Evolutionary conservation across 176 grass and related monocot genomes (phyloP), one percentile per base, ranked within the genome.

Genomic region (Melocanna baccifera): DNA sequence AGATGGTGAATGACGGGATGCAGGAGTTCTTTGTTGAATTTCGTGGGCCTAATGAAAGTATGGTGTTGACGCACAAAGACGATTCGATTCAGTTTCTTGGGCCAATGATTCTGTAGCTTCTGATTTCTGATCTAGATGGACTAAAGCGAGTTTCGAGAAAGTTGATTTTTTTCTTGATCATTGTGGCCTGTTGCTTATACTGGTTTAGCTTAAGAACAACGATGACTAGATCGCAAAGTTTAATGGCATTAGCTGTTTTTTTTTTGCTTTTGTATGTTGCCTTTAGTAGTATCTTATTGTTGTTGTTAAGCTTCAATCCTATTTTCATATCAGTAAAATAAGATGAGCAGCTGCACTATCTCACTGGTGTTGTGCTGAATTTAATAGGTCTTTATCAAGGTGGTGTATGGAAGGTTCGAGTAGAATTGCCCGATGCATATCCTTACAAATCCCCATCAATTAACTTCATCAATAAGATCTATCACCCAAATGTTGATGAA

Each of bases 1-100:
- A 97, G 92, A 94, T 93, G 91, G 69, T 94, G 47, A 94, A 94
- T 84, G 95, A 97, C 67, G 95, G 95, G 90, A 94, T 94, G 91
- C 95, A 93, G 77, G 95, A 97, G 46, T 97, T 97, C 90, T 93
- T 90, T 67, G 95, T 97, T n/a, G 82, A 93, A 41, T 97, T 97
- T 59, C 89, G 91, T 67, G 95, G 95, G 18, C 95, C 95, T 0
- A 79, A 83, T n/a, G 95, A 92, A 55, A 97, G 95, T 97, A 93
- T 63, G 78, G 72, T 64, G 42, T 46, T 79, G 2, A 45, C 32
- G 10, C 29, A 55, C 28, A 36, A 42, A 32, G 9, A 41, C 22
- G 53, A 71, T 79, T 71, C 20, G 67, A 71, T 72, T 72, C 56
- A 9, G 6, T 46, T 16, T 32, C 43, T 12, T 26, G 0, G 30